Base-by-base conservation (phyloP, 768 basidiomycete species). In the Cystobasidium onofrii region DNA sequence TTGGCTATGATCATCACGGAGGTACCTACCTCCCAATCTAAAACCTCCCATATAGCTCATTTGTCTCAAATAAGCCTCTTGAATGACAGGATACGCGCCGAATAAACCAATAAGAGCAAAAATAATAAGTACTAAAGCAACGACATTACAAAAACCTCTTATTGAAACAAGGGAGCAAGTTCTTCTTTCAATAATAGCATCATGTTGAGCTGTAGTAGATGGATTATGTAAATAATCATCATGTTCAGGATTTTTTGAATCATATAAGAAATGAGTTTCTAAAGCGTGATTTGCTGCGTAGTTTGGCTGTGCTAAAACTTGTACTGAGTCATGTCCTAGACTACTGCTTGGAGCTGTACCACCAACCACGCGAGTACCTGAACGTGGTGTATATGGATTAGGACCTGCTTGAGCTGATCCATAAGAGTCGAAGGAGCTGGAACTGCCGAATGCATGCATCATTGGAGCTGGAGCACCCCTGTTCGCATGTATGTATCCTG, bases 81-180 rank as follows among this genome's bases (percentile, higher is more conserved):
- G 83, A 73, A 92, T 86, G 79, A 96, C 87, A 15, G 95, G 95
- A 78, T 90, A 96, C 36, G 89, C 92, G 23, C 88, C 89, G 77
- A 96, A 97, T 18, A 97, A 85, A 20, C 85, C 86, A 75, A 96
- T 81, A 61, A 96, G 83, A 34, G 86, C 88, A 7, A 84, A 76
- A 39, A 89, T 82, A 73, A 97, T 84, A 71, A 90, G 66, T 77
- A 91, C 75, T 27, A 97, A 85, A 34, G 88, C 88, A 15, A 85
- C 83, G n/a, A 86, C 84, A 80, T 97, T 97, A 34, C 85, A 81
- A 86, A 91, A 89, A 0, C 95, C 95, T 81, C 93, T 85, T 9
- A 84, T 81, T 7, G 92, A 94, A 79, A 92, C 91, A 31, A 90
- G 25, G 27, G 29, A 44, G 36, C 74, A 74, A 18, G 43, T 6